These are phyloP conservation scores for Epichloe baconii DNA, from an alignment of 2,329 filamentous ascomycete species.

Conservation along the genomic window DNA sequence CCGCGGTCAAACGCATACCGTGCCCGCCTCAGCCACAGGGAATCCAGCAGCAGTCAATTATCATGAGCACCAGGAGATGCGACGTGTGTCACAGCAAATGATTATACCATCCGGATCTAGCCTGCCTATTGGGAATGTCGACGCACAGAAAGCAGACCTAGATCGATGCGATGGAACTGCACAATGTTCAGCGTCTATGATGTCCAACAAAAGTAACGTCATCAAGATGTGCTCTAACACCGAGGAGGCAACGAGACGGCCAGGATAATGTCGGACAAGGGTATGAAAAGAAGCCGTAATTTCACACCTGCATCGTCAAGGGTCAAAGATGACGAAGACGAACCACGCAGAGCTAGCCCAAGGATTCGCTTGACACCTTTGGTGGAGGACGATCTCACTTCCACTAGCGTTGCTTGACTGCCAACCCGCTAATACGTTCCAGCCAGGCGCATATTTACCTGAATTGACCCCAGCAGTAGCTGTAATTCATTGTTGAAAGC, in stretches of 20 bases:
- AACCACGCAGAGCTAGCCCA: constrained; percentile 23
- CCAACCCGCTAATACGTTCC: not conserved
- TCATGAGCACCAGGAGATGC: constrained; percentile 20
- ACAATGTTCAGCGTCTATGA: not conserved
- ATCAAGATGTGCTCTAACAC: not conserved
- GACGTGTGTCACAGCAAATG: constrained; percentile 28
- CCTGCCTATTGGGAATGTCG: constrained; percentile 6
- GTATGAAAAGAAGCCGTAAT: constrained; percentile 32
- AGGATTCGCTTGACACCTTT: constrained; percentile 12
- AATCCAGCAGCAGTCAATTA: constrained; percentile 6
- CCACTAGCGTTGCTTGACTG: not conserved
- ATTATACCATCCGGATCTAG: constrained; percentile 16
- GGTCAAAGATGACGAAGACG: constrained; percentile 34
- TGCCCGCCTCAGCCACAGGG: constrained; percentile 8
- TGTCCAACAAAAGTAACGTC: not conserved
- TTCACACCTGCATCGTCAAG: constrained; percentile 34
- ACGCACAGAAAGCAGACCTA: not conserved
- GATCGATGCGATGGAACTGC: not conserved
- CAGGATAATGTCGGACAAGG: constrained; percentile 16
- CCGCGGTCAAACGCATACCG: constrained; percentile 11
- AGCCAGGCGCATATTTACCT: not conserved
- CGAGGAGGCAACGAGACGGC: not conserved
- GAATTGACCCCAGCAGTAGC: not conserved
- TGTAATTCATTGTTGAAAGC: not conserved
- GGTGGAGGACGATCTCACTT: not conserved